Percentiles rank a stretch among this genome's conserved stretches.
Evolutionary conservation across 768 basidiomycete genomes (phyloP).

Genomic region (Boletus tylopilopsis): DNA sequence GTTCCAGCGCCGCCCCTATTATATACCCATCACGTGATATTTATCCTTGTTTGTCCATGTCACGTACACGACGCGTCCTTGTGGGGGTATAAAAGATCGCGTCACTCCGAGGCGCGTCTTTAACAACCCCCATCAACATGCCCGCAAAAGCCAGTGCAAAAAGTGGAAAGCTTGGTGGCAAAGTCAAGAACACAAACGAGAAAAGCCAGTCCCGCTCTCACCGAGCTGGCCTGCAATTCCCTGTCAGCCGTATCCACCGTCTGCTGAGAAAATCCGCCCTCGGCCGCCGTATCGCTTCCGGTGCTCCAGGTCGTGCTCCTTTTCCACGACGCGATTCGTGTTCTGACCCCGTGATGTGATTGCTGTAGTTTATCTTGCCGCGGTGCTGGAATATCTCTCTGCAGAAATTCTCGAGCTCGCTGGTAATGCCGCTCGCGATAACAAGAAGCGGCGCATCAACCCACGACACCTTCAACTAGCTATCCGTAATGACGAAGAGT

Average conservation of each 20-base stretch:
- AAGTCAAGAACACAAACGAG: slow-evolving; percentile 41
- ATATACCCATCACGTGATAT: slow-evolving; percentile 33
- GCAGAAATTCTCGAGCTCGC: slow-evolving; percentile 94
- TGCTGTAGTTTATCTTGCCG: slow-evolving; percentile 79
- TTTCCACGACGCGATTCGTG: slow-evolving; percentile 8
- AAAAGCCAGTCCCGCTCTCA: slow-evolving; percentile 69
- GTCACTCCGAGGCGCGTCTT: neutral
- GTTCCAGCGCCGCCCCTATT: slow-evolving; percentile 26
- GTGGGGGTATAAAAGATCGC: slow-evolving; percentile 22
- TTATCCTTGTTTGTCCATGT: slow-evolving; percentile 27
- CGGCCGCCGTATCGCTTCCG: slow-evolving; percentile 82
- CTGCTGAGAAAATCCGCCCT: slow-evolving; percentile 84
- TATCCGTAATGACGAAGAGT: slow-evolving; percentile 93
- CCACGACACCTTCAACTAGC: slow-evolving; percentile 94
- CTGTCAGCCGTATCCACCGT: slow-evolving; percentile 90
- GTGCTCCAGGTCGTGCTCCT: slow-evolving; percentile 67
- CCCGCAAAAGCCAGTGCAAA: slow-evolving; percentile 29
- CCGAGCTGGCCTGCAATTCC: slow-evolving; percentile 79
- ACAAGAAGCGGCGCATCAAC: slow-evolving; percentile 95
- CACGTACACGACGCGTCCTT: slow-evolving; percentile 42
- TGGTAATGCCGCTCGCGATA: slow-evolving; percentile 85
- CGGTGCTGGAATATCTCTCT: slow-evolving; percentile 88
- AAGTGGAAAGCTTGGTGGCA: slow-evolving; percentile 46
- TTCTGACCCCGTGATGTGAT: neutral
- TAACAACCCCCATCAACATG: slow-evolving; percentile 13